A percentile compares a stretch with the other conserved stretches of the same genome.
Evolutionary conservation across 1,139 yeast species (phyloP).

Genomic region (Lodderomyces pseudojiufengensis): DNA sequence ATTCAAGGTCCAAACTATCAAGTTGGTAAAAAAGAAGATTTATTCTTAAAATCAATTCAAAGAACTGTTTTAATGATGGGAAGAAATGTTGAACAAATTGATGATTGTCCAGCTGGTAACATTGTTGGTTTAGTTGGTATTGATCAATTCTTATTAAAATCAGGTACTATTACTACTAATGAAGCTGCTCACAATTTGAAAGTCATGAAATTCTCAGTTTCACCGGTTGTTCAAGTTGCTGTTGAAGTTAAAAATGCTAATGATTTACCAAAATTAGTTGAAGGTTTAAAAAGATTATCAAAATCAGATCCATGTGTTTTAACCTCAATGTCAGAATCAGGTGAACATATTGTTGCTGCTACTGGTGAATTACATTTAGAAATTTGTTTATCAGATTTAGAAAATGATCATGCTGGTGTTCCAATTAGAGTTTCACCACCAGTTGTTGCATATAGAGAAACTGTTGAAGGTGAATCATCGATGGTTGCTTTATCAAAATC

Average conservation of each 20-base stretch:
- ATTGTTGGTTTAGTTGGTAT: conserved; percentile 99
- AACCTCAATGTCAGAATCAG: conserved; percentile 82
- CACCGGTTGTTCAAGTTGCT: conserved; percentile 99
- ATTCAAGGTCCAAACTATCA: conserved; percentile 99
- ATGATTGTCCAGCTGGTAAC: conserved; percentile 99
- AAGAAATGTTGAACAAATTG: conserved; percentile 95
- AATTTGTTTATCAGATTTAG: conserved; percentile 93
- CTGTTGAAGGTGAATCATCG: conserved; percentile 89
- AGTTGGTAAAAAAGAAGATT: conserved; percentile 97
- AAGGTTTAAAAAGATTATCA: conserved; percentile 99
- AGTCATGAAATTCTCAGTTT: conserved; percentile 99
- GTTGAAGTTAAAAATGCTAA: conserved; percentile 99
- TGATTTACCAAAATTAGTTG: conserved; percentile 99
- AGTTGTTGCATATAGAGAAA: conserved; percentile 98
- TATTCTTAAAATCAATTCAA: conserved; percentile 96
- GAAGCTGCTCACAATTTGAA: conserved; percentile 98
- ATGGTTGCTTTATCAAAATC: conserved; percentile 97
- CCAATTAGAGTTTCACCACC: conserved; percentile 98
- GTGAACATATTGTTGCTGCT: conserved; percentile 99
- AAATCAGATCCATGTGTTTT: conserved; percentile 99
- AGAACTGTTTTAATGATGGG: conserved; percentile 99
- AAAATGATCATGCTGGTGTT: conserved; percentile 99
- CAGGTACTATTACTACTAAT: conserved; percentile 97
- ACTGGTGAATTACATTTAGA: conserved; percentile 99
- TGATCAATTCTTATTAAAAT: conserved; percentile 98